Percentiles rank a stretch among this genome's conserved stretches.
phyloP scores from a whole-genome alignment of 139 green algal species.

The Ostreobium quekettii region DNA sequence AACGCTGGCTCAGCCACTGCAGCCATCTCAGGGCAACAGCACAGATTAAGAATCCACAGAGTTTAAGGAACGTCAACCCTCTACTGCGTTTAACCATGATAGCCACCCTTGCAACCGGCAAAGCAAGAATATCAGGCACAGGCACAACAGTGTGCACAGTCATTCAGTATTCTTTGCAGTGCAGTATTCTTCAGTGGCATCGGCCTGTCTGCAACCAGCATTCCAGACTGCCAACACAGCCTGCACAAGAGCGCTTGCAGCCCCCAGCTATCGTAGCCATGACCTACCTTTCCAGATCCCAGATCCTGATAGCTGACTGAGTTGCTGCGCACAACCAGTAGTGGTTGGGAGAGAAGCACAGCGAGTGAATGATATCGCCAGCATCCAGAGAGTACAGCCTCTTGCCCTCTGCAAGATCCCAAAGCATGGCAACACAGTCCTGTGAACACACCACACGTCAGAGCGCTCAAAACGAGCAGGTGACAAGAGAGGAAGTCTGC shows the following conservation, averaged over 20 bases:
- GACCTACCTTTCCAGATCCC: constrained; percentile 83
- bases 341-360: constrained; percentile 97
- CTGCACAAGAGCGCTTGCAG: too few relatives aligned
- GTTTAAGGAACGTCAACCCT: too few relatives aligned
- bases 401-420: constrained; percentile 98
- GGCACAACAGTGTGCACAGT: too few relatives aligned
- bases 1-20: too few relatives aligned
- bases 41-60: too few relatives aligned
- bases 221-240: too few relatives aligned
- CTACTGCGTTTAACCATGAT: too few relatives aligned
- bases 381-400: constrained; percentile 96
- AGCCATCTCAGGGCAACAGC: not conserved
- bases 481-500: not conserved
- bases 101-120: not conserved
- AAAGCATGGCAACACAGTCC: constrained; percentile 98
- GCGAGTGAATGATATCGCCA: constrained; percentile 93
- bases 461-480: not conserved
- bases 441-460: constrained; percentile 24
- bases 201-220: too few relatives aligned
- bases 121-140: not conserved
- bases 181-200: too few relatives aligned
- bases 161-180: too few relatives aligned
- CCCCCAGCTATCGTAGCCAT: not conserved
- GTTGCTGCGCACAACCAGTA: constrained; percentile 99
- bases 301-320: constrained; percentile 87